Evolutionary conservation across 2,329 filamentous ascomycete species (phyloP).

Genomic region (Calonectria multiphialidica): DNA sequence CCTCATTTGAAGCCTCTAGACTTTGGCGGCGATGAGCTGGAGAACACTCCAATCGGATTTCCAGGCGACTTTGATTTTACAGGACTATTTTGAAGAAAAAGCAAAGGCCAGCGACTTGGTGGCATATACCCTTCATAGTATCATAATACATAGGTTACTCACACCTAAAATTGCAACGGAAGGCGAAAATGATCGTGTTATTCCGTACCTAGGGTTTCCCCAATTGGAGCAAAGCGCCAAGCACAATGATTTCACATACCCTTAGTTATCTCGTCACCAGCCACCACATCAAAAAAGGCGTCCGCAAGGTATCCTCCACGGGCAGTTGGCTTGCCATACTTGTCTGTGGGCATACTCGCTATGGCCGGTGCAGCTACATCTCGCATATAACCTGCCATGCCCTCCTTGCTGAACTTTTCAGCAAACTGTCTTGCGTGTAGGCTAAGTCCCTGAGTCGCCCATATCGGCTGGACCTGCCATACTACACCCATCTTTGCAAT

Average conservation of each 20-base stretch:
- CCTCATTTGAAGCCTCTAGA: neutral
- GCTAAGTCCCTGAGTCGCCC: neutral
- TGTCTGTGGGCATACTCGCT: neutral
- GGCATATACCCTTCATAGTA: neutral
- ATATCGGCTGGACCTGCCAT: slow-evolving; percentile 4
- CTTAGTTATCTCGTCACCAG: neutral
- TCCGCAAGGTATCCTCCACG: neutral
- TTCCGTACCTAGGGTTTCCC: too few species aligned
- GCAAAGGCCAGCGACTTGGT: neutral
- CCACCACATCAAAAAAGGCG: neutral
- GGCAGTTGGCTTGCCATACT: neutral
- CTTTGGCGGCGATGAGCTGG: neutral
- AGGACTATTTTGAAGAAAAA: neutral
- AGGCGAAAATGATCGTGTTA: too few species aligned
- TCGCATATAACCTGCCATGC: neutral
- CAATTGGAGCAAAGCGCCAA: neutral
- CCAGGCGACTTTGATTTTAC: neutral
- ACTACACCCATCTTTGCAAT: neutral
- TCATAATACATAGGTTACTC: neutral
- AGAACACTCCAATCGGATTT: neutral
- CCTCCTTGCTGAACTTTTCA: neutral
- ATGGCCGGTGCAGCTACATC: neutral
- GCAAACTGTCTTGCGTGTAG: neutral
- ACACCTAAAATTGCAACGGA: neutral
- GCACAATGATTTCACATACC: neutral